Evolutionary conservation across 2,329 filamentous ascomycete species (phyloP).

Genomic region (Mycocentrospora acerina): DNA sequence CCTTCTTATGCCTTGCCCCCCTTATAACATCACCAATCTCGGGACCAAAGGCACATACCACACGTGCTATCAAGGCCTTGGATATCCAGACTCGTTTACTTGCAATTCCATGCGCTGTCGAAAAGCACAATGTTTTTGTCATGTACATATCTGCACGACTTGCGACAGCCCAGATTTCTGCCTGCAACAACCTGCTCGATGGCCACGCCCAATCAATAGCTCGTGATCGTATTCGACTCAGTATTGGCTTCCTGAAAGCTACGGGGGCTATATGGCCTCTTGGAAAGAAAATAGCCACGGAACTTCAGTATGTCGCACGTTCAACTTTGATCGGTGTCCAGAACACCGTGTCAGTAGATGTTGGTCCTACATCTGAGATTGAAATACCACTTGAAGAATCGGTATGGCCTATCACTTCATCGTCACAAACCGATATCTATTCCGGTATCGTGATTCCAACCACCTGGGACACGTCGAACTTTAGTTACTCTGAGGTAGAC

Average conservation of each 20-base stretch:
- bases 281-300: constrained; percentile 66
- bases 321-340: constrained; percentile 55
- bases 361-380: constrained; percentile 16
- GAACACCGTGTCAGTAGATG: constrained; percentile 8
- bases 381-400: constrained; percentile 34
- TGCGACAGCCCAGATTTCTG: constrained; percentile 54
- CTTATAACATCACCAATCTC: constrained; percentile 49
- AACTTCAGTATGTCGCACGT: constrained; percentile 73
- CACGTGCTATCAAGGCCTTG: constrained; percentile 76
- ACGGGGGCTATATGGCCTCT: constrained; percentile 71
- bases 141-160: constrained; percentile 32
- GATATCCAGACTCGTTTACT: constrained; percentile 74
- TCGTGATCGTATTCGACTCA: constrained; percentile 74
- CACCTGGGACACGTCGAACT: constrained; percentile 19
- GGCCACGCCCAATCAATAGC: constrained; percentile 64
- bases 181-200: constrained; percentile 56
- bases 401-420: constrained; percentile 30
- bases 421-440: constrained; percentile 36
- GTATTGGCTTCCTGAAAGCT: constrained; percentile 70
- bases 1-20: constrained; percentile 60
- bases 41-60: constrained; percentile 62
- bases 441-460: constrained; percentile 29
- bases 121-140: constrained; percentile 61
- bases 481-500: constrained; percentile 14
- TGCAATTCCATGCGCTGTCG: constrained; percentile 69